Conservation (phyloP, 2,329 filamentous ascomycete species). For the Penicillium sp. region DNA sequence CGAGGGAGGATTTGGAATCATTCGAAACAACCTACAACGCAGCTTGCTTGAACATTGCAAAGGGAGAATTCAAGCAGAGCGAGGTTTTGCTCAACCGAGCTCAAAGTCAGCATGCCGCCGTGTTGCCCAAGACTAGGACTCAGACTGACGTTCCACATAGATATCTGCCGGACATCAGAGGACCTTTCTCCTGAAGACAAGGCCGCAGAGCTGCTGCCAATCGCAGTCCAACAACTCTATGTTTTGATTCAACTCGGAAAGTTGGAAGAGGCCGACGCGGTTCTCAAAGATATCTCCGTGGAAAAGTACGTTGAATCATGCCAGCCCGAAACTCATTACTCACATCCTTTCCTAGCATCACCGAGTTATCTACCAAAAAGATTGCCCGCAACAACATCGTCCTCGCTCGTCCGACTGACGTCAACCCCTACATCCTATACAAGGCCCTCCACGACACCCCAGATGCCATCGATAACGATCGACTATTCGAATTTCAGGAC, state of each 20-base stretch:
- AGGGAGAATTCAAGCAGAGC: constrained; percentile 57
- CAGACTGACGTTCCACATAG: constrained; percentile 29
- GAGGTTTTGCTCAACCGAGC: constrained; percentile 59
- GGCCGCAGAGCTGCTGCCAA: constrained; percentile 58
- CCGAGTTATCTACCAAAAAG: constrained; percentile 57
- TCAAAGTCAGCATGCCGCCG: constrained; percentile 41
- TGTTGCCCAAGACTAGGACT: background rate
- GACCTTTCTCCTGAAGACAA: constrained; percentile 61
- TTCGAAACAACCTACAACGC: constrained; percentile 66
- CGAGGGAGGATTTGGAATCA: constrained; percentile 58
- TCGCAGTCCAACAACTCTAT: constrained; percentile 60
- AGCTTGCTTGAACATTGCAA: constrained; percentile 61
- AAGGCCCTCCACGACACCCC: constrained; percentile 54
- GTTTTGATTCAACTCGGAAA: constrained; percentile 56
- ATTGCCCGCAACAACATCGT: constrained; percentile 61
- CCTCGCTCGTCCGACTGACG: constrained; percentile 44
- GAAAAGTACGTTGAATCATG: constrained; percentile 43
- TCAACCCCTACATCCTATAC: constrained; percentile 59
- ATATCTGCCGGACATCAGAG: constrained; percentile 58
- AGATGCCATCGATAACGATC: constrained; percentile 48
- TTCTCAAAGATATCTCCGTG: constrained; percentile 51
- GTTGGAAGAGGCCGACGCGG: constrained; percentile 53
- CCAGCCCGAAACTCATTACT: background rate
- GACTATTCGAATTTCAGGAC: constrained; percentile 59
- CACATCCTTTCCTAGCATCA: constrained; percentile 42